Conservation (phyloP, 2,329 filamentous ascomycete genomes). For the Pleomassaria siparia region DNA sequence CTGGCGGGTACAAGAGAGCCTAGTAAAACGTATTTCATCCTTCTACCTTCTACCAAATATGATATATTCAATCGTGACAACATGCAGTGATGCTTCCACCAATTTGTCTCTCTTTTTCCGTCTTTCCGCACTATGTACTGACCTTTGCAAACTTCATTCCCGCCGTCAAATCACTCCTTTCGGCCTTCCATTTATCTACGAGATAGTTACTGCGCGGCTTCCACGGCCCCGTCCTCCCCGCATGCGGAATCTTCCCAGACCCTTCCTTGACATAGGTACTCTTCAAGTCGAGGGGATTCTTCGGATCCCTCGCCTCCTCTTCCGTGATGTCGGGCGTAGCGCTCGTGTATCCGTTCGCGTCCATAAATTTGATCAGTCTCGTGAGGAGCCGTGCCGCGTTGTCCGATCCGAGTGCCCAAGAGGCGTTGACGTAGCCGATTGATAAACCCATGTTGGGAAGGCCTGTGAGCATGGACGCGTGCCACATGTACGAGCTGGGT, state of each 20-base stretch:
- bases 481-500: constrained; percentile 60
- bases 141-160: constrained; percentile 42
- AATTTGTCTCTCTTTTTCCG: too few species aligned
- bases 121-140: too few species aligned
- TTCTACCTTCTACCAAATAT: too few species aligned
- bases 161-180: constrained; percentile 45
- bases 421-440: constrained; percentile 61
- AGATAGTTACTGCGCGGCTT: constrained; percentile 48
- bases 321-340: constrained; percentile 50
- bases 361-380: constrained; percentile 56
- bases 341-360: constrained; percentile 43
- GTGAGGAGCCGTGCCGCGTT: constrained; percentile 53
- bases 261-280: constrained; percentile 56
- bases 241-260: constrained; percentile 48
- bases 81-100: too few species aligned
- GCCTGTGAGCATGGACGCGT: constrained; percentile 62
- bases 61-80: too few species aligned
- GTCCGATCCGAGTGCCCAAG: constrained; percentile 66
- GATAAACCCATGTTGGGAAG: constrained; percentile 63
- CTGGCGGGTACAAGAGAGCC: too few species aligned
- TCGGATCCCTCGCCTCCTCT: constrained; percentile 41
- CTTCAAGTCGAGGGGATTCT: constrained; percentile 48
- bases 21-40: too few species aligned
- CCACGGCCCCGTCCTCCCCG: constrained; percentile 49
- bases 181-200: constrained; percentile 46